phyloP scores from a whole-genome alignment of 2,329 filamentous ascomycete species.

The Boeremia exigua region DNA sequence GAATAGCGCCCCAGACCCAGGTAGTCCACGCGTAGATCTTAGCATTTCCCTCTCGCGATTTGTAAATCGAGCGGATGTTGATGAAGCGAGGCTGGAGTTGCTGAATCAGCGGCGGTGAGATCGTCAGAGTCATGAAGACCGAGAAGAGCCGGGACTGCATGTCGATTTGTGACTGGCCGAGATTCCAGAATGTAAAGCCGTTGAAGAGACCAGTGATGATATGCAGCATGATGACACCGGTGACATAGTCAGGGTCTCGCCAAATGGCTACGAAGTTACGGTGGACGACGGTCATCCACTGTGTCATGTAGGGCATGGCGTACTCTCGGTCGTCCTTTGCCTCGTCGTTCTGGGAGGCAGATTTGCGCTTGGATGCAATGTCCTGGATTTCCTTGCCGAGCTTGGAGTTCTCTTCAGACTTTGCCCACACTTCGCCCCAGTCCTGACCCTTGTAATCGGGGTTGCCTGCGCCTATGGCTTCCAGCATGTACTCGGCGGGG shows the following conservation, averaged over 20 bases:
- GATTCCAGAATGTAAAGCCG: conserved; percentile 57
- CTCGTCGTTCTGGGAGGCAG: conserved; percentile 42
- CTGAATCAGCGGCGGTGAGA: conserved; percentile 76
- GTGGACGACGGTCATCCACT: conserved; percentile 51
- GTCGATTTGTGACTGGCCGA: conserved; percentile 50
- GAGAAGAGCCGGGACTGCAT: conserved; percentile 71
- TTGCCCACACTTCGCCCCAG: conserved; percentile 55
- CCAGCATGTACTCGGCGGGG: conserved; percentile 61
- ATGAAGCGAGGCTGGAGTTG: conserved; percentile 78
- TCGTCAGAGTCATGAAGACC: conserved; percentile 77
- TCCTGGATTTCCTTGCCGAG: conserved; percentile 51
- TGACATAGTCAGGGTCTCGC: conserved; percentile 71
- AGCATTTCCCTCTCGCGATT: conserved; percentile 74
- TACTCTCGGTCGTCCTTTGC: conserved; percentile 53
- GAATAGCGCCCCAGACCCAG: conserved; percentile 68
- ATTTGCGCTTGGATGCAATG: conserved; percentile 44
- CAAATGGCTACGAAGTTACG: conserved; percentile 66
- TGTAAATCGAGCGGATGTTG: conserved; percentile 69
- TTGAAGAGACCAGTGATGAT: conserved; percentile 59
- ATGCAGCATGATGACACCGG: conserved; percentile 56
- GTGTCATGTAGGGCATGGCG: conserved; percentile 52
- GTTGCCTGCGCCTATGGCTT: conserved; percentile 53
- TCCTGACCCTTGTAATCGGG: conserved; percentile 53
- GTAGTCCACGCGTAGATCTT: conserved; percentile 82
- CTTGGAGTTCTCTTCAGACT: conserved; percentile 48